These are phyloP conservation scores for Tephrocybe rancida DNA, from an alignment of 768 basidiomycete species.

Conservation along the genomic window DNA sequence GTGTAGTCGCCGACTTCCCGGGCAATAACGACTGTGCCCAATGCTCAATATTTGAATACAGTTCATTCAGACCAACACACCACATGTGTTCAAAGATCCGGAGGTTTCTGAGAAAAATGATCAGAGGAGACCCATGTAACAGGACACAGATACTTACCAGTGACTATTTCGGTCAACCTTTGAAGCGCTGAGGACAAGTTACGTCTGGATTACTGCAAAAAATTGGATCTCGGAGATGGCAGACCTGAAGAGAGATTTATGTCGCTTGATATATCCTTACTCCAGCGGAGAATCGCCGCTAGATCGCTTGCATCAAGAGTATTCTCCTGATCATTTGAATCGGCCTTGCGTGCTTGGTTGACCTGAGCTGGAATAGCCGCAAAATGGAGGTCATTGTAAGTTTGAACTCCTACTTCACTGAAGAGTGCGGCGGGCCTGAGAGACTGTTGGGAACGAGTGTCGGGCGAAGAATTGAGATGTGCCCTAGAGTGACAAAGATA, in stretches of 20 bases:
- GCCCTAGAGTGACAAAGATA: slow-evolving; percentile 36
- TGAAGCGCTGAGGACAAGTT: slow-evolving; percentile 51
- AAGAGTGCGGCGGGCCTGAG: slow-evolving; percentile 59
- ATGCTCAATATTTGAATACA: background rate
- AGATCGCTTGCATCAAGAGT: slow-evolving; percentile 63
- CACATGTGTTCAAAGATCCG: slow-evolving; percentile 65
- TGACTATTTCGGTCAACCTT: slow-evolving; percentile 70
- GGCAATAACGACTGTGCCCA: slow-evolving; percentile 58
- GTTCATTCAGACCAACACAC: slow-evolving; percentile 25
- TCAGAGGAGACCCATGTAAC: background rate
- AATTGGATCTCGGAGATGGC: background rate
- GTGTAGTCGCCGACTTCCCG: slow-evolving; percentile 73
- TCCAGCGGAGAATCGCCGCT: slow-evolving; percentile 72
- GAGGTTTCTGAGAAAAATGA: slow-evolving; percentile 49
- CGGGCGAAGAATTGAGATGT: slow-evolving; percentile 49
- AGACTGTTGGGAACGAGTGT: slow-evolving; percentile 45
- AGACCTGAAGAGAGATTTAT: slow-evolving; percentile 67
- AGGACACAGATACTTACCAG: slow-evolving; percentile 39
- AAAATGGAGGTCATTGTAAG: slow-evolving; percentile 38
- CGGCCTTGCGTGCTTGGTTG: slow-evolving; percentile 32
- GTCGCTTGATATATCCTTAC: slow-evolving; percentile 73
- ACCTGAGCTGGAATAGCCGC: slow-evolving; percentile 22
- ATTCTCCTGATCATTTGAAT: slow-evolving; percentile 52
- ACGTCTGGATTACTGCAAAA: background rate
- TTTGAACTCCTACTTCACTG: slow-evolving; percentile 66